Base-by-base conservation (phyloP, 306 rosid species). In the Gynostemma pentaphyllum region DNA sequence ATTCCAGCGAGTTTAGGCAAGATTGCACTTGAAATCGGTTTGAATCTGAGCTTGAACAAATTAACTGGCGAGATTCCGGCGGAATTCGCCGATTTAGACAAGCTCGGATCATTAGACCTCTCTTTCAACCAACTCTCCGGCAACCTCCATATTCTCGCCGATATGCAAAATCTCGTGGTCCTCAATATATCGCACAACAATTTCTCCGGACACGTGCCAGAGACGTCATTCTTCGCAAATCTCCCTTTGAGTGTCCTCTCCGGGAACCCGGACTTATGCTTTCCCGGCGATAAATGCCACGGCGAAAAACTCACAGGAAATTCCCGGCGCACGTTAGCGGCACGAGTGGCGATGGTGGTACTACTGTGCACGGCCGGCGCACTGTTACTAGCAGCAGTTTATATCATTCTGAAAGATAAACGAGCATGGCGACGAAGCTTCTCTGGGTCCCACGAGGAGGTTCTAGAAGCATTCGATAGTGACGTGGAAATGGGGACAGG, bases 401-500 rank as follows among this genome's bases (percentile, higher is more conserved):
- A 88, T 73, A 78, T 91, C 63, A 70, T 84, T 39, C 61, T 81
- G 4, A 69, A 72, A 2, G 81, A 81, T 12, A 48, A 64, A 46
- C 64, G 72, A 69, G 82, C 41, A 62, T 54, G 63, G 45, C 65
- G 28, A 9, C 6, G 28, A 54, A 65, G 14, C 45, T 70, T 70
- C 62, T 70, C 4, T 66, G 81, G 79, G 72, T 47, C 70, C 75
- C 74, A 9, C 73, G 83, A 75, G 22, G 34, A 63, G 15, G 89
- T 49, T 51, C 22, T 30, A 36, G 70, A 86, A 27, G 74, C 79
- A 26, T 66, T 73, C 9, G 85, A 84, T 2, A 69, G 79, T 10
- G 95, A 86, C 79, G 49, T 42, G 23, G 99, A 92, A 60, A 71
- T 88, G 84, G 85, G 82, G 67, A 86, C 88, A 55, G 94, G 96